Percentiles rank a stretch among this genome's conserved stretches.
Conservation (phyloP, 768 basidiomycete genomes). For the Mycena metata region DNA sequence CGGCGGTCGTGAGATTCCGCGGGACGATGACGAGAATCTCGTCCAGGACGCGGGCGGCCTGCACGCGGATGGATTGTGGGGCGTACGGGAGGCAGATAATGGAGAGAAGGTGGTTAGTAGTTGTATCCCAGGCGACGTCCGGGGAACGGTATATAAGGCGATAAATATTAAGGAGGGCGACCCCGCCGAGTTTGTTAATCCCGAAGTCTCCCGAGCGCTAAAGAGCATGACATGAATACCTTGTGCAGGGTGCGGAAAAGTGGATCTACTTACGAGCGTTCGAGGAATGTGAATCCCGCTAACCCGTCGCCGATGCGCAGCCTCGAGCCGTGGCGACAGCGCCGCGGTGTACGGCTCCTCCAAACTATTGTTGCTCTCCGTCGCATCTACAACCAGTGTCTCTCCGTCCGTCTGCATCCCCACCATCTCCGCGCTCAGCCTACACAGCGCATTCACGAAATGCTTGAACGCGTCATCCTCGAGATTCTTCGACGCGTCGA, state of each 20-base stretch:
- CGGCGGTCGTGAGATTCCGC: conserved; percentile 71
- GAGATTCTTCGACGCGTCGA: conserved; percentile 87
- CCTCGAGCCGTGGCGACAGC: conserved; percentile 56
- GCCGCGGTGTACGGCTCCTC: conserved; percentile 52
- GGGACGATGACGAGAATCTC: conserved; percentile 86
- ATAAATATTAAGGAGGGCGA: conserved; percentile 87
- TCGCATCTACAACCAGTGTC: conserved; percentile 46
- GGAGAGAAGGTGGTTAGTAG: conserved; percentile 83
- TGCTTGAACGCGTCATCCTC: conserved; percentile 86
- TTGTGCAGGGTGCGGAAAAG: background rate
- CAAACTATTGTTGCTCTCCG: conserved; percentile 49
- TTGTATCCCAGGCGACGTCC: conserved; percentile 86
- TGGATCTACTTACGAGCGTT: conserved; percentile 68
- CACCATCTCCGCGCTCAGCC: conserved; percentile 92
- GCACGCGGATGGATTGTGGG: conserved; percentile 84
- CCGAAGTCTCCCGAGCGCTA: conserved; percentile 95
- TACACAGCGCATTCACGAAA: conserved; percentile 84
- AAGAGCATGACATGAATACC: conserved; percentile 4
- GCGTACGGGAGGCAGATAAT: conserved; percentile 79
- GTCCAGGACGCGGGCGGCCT: conserved; percentile 90
- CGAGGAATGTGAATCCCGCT: conserved; percentile 92
- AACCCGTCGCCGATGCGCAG: conserved; percentile 75
- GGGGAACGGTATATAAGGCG: conserved; percentile 88
- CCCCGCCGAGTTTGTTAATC: conserved; percentile 86
- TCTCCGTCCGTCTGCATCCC: conserved; percentile 78